phyloP scores from a whole-genome alignment of 805 yeast genomes.

The Saccharomycopsis fodiens region DNA sequence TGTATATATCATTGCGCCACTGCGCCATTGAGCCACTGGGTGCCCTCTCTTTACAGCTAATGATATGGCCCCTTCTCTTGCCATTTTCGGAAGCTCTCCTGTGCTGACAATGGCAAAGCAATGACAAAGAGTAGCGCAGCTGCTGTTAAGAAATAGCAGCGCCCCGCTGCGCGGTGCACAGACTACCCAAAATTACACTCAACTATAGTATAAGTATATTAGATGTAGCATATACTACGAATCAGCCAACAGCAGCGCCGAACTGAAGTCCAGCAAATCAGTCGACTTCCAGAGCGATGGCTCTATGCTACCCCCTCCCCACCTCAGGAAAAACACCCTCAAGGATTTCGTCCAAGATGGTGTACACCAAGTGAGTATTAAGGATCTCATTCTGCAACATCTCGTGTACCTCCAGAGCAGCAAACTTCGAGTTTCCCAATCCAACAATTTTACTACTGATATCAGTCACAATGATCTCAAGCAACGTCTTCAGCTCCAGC shows the following conservation, averaged over 20 bases:
- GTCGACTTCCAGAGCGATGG: neutral
- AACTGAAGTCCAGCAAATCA: too few species aligned
- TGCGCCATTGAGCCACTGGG: too few species aligned
- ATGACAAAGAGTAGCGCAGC: too few species aligned
- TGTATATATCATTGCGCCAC: too few species aligned
- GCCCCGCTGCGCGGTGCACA: neutral
- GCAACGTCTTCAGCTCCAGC: constrained; percentile 49
- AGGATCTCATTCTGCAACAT: constrained; percentile 69
- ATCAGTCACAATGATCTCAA: constrained; percentile 54
- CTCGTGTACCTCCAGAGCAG: constrained; percentile 51
- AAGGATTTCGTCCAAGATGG: constrained; percentile 50
- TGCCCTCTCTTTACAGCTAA: too few species aligned
- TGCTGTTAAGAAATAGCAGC: too few species aligned
- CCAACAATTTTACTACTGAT: constrained; percentile 73
- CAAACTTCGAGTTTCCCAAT: constrained; percentile 49
- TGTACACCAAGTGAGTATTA: constrained; percentile 55
- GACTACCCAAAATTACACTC: neutral
- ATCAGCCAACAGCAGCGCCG: too few species aligned
- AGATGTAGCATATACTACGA: too few species aligned
- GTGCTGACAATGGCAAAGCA: too few species aligned
- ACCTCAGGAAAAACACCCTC: constrained; percentile 28
- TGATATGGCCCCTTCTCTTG: too few species aligned
- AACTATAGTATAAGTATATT: too few species aligned
- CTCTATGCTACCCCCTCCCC: neutral
- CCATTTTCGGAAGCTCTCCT: too few species aligned